Base-by-base conservation (phyloP, 2,329 filamentous ascomycete genomes). In the Drechmeria coniospora region DNA sequence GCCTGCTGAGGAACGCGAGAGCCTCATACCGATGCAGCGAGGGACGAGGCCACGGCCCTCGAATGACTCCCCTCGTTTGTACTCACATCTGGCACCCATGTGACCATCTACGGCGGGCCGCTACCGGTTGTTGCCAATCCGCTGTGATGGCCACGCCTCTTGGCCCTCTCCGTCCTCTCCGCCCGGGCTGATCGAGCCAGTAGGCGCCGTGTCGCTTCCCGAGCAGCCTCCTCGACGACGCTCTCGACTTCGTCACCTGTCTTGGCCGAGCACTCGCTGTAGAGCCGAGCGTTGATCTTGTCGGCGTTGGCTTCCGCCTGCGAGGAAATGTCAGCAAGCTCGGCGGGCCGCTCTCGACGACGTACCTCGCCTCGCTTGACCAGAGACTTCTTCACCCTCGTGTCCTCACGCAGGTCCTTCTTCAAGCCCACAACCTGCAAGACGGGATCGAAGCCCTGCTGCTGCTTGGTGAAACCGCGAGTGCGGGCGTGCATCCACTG, bases 261-360 rank as follows among this genome's bases (percentile, higher is more conserved):
- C 8, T 40, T 34, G 25, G 53, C 50, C 5, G 53, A 56, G 29
- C 50, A 54, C 30, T 56, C 53, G 8, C 42, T 17, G 23, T 54
- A 56, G 5, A 31, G 28, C 15, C 41, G 26, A 0, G 45, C 48
- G 2, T 43, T 40, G 15, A 55, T 46, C 0, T 44, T 40, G 8
- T 31, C 32, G 0, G 52, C 51, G 21, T 52, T 46, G 38, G 44
- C 53, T 7, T 25, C 30, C 1, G 43, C 51, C 52, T 56, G 14
- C n/a, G n/a, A n/a, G 22, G 3, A 26, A 21, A 5, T 5, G 17
- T 16, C 8, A n/a, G 18, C 18, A 24, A 26, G 26, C 17, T 28
- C 9, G 4, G 5, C 3, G 16, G 8, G 6, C 8, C 4, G 5
- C 8, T 13, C 14, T 14, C 8, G 16, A 10, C 12, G 12, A 29